These are phyloP conservation scores for Catenaria anguillulae DNA, from an alignment of 371 early-diverging fungal species.

Conservation along the genomic window DNA sequence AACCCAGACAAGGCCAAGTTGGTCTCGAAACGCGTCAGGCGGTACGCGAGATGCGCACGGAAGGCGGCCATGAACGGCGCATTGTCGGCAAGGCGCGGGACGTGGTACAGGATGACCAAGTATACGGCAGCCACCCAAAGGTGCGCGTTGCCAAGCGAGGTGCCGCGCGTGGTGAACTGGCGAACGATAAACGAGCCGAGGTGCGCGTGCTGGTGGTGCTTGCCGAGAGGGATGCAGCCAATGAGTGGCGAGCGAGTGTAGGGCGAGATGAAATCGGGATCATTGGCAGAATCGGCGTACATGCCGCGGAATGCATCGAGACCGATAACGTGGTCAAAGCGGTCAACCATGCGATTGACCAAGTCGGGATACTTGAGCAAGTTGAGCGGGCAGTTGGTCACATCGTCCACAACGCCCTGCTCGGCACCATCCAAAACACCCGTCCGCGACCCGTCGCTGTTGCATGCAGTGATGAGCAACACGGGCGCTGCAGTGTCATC, in stretches of 20 bases:
- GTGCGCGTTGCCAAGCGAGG: background rate
- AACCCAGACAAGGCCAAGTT: background rate
- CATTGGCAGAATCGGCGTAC: background rate
- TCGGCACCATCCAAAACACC: background rate
- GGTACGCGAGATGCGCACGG: background rate
- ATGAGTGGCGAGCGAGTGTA: background rate
- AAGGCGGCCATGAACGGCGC: background rate
- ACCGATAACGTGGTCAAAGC: background rate
- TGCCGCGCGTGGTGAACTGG: background rate
- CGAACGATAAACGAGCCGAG: background rate
- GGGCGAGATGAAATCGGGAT: background rate
- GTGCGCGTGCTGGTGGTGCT: background rate
- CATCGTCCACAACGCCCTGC: background rate
- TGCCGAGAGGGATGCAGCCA: background rate
- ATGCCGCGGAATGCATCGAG: background rate
- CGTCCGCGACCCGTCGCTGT: too few species aligned
- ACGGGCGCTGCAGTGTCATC: background rate
- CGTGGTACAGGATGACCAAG: background rate
- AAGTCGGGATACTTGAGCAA: background rate
- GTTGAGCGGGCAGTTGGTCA: slow-evolving; percentile 1
- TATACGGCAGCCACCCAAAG: background rate
- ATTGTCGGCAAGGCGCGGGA: background rate
- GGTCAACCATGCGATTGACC: background rate
- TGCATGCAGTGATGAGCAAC: background rate
- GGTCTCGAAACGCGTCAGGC: background rate